A percentile compares a stretch with the other conserved stretches of the same genome.
Conservation (phyloP, 2,329 filamentous ascomycete species). For the Colletotrichum lindemuthianum region DNA sequence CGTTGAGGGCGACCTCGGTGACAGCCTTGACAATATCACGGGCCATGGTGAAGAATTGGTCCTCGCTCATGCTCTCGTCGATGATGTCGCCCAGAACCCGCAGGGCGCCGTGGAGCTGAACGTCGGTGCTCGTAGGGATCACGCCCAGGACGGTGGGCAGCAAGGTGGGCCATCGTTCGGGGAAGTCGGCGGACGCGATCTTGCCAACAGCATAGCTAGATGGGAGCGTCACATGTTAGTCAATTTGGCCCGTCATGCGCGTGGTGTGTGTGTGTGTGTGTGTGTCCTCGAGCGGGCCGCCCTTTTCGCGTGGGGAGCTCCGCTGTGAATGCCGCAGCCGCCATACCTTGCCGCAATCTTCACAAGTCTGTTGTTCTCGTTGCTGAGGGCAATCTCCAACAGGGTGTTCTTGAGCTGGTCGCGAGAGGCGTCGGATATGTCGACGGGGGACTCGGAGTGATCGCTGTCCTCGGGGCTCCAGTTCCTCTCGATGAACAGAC, state of each 20-base stretch:
- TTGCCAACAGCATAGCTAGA: slow-evolving; percentile 84
- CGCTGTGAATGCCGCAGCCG: slow-evolving; percentile 17
- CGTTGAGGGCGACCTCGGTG: slow-evolving; percentile 82
- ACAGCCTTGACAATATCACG: slow-evolving; percentile 85
- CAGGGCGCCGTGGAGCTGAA: slow-evolving; percentile 87
- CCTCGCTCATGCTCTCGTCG: slow-evolving; percentile 91
- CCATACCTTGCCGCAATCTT: slow-evolving; percentile 84
- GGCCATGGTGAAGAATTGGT: slow-evolving; percentile 93
- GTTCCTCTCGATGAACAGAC: slow-evolving; percentile 83
- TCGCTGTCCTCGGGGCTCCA: slow-evolving; percentile 85
- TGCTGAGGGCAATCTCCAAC: slow-evolving; percentile 79
- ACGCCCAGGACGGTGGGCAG: slow-evolving; percentile 82
- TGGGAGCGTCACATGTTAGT: slow-evolving; percentile 25
- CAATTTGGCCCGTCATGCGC: slow-evolving; percentile 6
- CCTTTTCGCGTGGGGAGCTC: no score
- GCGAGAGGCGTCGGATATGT: slow-evolving; percentile 79
- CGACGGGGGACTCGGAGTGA: slow-evolving; percentile 67
- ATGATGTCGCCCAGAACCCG: slow-evolving; percentile 90
- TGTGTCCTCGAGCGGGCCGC: no score
- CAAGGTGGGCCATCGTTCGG: slow-evolving; percentile 92
- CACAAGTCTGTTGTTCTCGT: slow-evolving; percentile 83
- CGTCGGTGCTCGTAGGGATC: slow-evolving; percentile 79
- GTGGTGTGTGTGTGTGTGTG: neutral
- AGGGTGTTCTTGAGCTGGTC: slow-evolving; percentile 76
- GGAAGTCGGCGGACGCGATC: slow-evolving; percentile 92